Evolutionary conservation across 176 grass and related monocot species (phyloP).

Genomic region (Musa beccarii): DNA sequence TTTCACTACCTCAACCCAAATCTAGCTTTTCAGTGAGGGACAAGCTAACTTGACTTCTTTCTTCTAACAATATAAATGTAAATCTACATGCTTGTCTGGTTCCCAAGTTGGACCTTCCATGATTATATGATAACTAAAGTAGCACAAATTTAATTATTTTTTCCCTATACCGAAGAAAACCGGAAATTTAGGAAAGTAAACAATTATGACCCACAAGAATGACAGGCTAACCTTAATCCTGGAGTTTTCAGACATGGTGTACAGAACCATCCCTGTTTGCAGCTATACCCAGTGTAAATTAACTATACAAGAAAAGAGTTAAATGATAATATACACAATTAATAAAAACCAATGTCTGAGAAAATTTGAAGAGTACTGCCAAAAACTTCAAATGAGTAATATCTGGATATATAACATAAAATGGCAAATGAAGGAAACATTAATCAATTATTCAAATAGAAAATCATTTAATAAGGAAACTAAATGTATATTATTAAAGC

Average conservation of each 20-base stretch:
- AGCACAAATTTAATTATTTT: not conserved
- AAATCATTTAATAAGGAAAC: not conserved
- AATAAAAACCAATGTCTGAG: not conserved
- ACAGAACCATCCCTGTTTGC: slow-evolving; percentile 14
- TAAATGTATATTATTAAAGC: not conserved
- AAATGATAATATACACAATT: not conserved
- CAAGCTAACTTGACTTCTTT: not conserved
- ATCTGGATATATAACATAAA: not conserved
- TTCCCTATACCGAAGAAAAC: not conserved
- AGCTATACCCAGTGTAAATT: slow-evolving; percentile 5
- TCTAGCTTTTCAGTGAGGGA: too few species aligned
- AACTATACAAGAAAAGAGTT: not conserved
- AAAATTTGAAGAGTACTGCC: not conserved
- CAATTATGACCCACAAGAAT: not conserved
- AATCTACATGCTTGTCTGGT: not conserved
- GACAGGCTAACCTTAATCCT: not conserved
- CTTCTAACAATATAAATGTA: not conserved
- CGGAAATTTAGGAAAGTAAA: not conserved
- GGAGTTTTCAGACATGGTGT: slow-evolving; percentile 7
- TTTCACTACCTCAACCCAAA: too few species aligned
- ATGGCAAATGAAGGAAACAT: not conserved
- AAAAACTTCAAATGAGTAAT: not conserved
- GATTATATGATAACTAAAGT: not conserved
- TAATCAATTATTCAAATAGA: not conserved
- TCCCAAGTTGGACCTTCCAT: not conserved